These are phyloP conservation scores for Crithidia mellificae DNA, from an alignment of 208 protist genomes.

Conservation along the genomic window DNA sequence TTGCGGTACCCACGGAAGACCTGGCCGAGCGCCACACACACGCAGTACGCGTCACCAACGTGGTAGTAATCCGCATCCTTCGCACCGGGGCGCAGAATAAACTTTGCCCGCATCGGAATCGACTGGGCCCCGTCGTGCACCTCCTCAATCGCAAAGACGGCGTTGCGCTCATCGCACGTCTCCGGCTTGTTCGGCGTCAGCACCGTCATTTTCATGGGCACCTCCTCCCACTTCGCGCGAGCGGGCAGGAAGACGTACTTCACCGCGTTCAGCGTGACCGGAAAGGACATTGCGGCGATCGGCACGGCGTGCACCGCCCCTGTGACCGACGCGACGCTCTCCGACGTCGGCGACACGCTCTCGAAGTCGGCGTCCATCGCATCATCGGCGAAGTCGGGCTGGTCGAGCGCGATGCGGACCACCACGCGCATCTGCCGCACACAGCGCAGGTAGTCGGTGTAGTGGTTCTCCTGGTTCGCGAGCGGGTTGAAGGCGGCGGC, in stretches of 20 bases:
- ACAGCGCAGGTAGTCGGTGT: slow-evolving; percentile 27
- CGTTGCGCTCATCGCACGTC: slow-evolving; percentile 36
- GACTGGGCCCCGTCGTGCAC: slow-evolving; percentile 6
- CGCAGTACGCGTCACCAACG: slow-evolving; percentile 53
- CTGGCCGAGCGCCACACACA: slow-evolving; percentile 40
- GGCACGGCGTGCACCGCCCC: neutral
- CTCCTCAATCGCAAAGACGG: slow-evolving; percentile 48
- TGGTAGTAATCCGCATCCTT: slow-evolving; percentile 56
- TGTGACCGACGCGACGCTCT: neutral
- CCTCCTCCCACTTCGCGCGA: slow-evolving; percentile 20
- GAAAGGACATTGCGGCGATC: neutral
- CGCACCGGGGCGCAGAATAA: slow-evolving; percentile 39
- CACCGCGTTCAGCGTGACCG: slow-evolving; percentile 25
- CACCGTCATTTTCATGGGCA: slow-evolving; percentile 23
- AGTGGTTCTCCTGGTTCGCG: slow-evolving; percentile 23
- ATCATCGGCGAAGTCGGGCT: neutral
- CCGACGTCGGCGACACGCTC: slow-evolving; percentile 7
- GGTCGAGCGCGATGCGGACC: slow-evolving; percentile 10
- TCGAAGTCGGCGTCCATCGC: slow-evolving; percentile 4
- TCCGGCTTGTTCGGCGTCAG: slow-evolving; percentile 12
- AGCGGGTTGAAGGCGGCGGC: slow-evolving; percentile 22
- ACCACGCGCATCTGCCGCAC: slow-evolving; percentile 25
- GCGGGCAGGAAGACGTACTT: slow-evolving; percentile 33
- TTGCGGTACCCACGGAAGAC: slow-evolving; percentile 29
- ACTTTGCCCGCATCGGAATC: slow-evolving; percentile 50